A percentile compares a stretch with the other conserved stretches of the same genome.
Evolutionary conservation across 177 flowering plant species (phyloP).

Genomic region (Telopea speciosissima): DNA sequence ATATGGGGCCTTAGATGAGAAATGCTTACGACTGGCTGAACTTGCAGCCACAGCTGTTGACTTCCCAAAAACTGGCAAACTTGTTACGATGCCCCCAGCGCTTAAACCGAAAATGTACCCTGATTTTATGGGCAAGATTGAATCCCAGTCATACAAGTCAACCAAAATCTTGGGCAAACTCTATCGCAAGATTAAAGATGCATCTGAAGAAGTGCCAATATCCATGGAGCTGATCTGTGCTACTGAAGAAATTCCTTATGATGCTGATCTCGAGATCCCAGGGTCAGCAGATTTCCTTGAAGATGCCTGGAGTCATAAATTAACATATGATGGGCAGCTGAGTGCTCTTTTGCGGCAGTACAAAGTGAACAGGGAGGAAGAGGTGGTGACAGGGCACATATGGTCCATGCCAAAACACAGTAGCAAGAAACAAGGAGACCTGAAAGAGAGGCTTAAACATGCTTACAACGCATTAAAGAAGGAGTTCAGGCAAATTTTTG

Average conservation of each 20-base stretch:
- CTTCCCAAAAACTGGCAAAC: constrained; percentile 90
- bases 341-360: constrained; percentile 67
- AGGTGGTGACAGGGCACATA: constrained; percentile 79
- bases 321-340: constrained; percentile 67
- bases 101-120: constrained; percentile 83
- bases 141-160: constrained; percentile 61
- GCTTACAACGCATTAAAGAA: constrained; percentile 59
- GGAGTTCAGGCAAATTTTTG: constrained; percentile 64
- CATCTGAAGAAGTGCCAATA: constrained; percentile 23
- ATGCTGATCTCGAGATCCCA: constrained; percentile 52
- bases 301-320: constrained; percentile 77
- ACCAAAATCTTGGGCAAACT: constrained; percentile 66
- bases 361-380: constrained; percentile 76
- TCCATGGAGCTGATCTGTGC: constrained; percentile 18
- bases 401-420: constrained; percentile 84
- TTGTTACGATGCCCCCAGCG: constrained; percentile 56
- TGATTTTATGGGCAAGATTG: constrained; percentile 90
- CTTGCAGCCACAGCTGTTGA: constrained; percentile 94
- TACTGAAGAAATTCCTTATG: constrained; percentile 46
- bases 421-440: constrained; percentile 71
- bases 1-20: constrained; percentile 72
- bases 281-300: constrained; percentile 44
- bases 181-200: constrained; percentile 54
- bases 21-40: constrained; percentile 65
- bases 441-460: constrained; percentile 76